Evolutionary conservation across 2,329 filamentous ascomycete species (phyloP).

Genomic region (Ophiobolus disseminans): DNA sequence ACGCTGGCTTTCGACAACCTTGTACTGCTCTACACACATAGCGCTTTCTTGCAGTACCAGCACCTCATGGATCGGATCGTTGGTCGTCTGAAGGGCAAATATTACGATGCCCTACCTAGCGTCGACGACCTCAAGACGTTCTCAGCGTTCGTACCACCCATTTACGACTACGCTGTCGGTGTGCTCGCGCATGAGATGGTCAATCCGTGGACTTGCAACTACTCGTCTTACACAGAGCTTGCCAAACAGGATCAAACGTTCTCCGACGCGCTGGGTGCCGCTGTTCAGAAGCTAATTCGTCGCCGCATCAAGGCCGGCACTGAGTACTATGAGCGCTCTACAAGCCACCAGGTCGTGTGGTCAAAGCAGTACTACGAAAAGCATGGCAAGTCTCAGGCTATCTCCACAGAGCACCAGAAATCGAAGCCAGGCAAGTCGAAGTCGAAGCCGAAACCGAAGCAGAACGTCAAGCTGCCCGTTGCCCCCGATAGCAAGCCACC

Average conservation of each 20-base stretch:
- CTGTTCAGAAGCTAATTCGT: constrained; percentile 7
- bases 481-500: not conserved
- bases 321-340: constrained; percentile 11
- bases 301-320: constrained; percentile 9
- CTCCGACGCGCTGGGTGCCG: constrained; percentile 1
- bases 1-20: constrained; percentile 17
- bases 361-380: constrained; percentile 6
- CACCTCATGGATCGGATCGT: constrained; percentile 14
- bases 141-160: constrained; percentile 7
- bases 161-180: constrained; percentile 6
- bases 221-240: constrained; percentile 14
- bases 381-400: not conserved
- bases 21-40: constrained; percentile 21
- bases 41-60: constrained; percentile 22
- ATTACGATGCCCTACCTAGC: constrained; percentile 11
- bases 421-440: no score
- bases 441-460: no score
- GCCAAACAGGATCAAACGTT: constrained; percentile 10
- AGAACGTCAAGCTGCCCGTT: not conserved
- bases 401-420: not conserved
- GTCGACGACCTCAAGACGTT: constrained; percentile 16
- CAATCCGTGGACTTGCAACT: constrained; percentile 19
- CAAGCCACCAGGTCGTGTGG: constrained; percentile 3
- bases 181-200: constrained; percentile 12
- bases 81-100: constrained; percentile 11